A percentile compares a stretch with the other conserved stretches of the same genome.
These are phyloP conservation scores for Peronospora farinosa DNA, from an alignment of 352 stramenopile genomes.

Conservation along the genomic window DNA sequence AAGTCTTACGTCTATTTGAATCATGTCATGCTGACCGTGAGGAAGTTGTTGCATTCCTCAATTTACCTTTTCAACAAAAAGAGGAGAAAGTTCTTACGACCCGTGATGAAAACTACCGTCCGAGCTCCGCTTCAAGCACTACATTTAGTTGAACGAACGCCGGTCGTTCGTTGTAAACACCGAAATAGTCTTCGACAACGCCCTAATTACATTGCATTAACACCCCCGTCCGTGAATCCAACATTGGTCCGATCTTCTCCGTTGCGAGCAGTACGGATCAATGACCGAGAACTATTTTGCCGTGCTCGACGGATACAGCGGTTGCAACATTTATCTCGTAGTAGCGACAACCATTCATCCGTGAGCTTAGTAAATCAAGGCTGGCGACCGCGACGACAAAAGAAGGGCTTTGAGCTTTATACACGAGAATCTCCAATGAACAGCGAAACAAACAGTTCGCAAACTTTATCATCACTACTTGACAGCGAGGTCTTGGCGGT, in stretches of 20 bases:
- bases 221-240: slow-evolving; percentile 1
- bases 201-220: slow-evolving; percentile 6
- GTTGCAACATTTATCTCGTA: slow-evolving; percentile 20
- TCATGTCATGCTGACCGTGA: not conserved
- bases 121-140: slow-evolving; percentile 14
- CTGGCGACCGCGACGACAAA: slow-evolving; percentile 18
- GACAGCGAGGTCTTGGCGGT: slow-evolving; percentile 26
- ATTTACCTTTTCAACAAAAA: not conserved
- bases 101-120: slow-evolving; percentile 7
- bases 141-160: slow-evolving; percentile 3
- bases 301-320: slow-evolving; percentile 22
- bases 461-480: slow-evolving; percentile 4
- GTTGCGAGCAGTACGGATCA: slow-evolving; percentile 10
- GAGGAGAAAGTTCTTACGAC: slow-evolving; percentile 13
- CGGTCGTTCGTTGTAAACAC: slow-evolving; percentile 8
- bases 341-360: slow-evolving; percentile 7
- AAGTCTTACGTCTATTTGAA: not conserved
- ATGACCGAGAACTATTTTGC: slow-evolving; percentile 28
- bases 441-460: slow-evolving; percentile 1
- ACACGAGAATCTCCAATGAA: slow-evolving; percentile 20
- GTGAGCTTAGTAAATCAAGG: slow-evolving; percentile 9
- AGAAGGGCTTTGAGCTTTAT: slow-evolving; percentile 28
- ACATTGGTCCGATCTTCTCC: slow-evolving; percentile 1
- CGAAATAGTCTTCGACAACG: slow-evolving; percentile 5
- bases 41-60: not conserved